Conservation (phyloP, 768 basidiomycete genomes). For the Brasilioporus rufonigricans region DNA sequence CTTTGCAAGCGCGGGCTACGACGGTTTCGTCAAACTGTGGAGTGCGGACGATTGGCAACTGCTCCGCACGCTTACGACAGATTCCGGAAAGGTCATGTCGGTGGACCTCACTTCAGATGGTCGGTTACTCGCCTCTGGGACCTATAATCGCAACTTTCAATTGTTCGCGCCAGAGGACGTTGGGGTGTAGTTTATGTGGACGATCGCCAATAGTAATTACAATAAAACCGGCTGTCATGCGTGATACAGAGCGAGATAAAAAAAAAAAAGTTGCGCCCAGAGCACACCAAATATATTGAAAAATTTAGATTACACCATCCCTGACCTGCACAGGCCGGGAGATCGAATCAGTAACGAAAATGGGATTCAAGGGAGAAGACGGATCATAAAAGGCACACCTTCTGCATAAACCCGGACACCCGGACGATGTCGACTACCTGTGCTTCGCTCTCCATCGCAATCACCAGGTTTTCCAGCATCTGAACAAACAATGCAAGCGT, state of each 20-base stretch:
- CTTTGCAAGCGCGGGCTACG: slow-evolving; percentile 92
- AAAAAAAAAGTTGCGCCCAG: slow-evolving; percentile 7
- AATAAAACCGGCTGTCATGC: slow-evolving; percentile 23
- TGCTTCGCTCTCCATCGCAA: slow-evolving; percentile 86
- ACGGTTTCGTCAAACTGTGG: slow-evolving; percentile 95
- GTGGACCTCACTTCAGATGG: slow-evolving; percentile 88
- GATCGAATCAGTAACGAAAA: slow-evolving; percentile 22
- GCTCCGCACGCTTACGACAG: slow-evolving; percentile 82
- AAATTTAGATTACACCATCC: slow-evolving; percentile 40
- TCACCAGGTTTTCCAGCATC: slow-evolving; percentile 83
- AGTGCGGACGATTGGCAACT: slow-evolving; percentile 98
- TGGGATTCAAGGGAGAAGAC: slow-evolving; percentile 21
- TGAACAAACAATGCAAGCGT: slow-evolving; percentile 33
- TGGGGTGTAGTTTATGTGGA: slow-evolving; percentile 24
- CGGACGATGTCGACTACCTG: slow-evolving; percentile 80
- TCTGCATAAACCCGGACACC: slow-evolving; percentile 90
- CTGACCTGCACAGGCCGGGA: slow-evolving; percentile 31
- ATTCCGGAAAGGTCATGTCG: slow-evolving; percentile 98
- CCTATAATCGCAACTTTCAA: slow-evolving; percentile 94
- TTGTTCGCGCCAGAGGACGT: slow-evolving; percentile 80
- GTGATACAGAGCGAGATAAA: slow-evolving; percentile 33
- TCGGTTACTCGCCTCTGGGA: slow-evolving; percentile 82
- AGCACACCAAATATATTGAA: slow-evolving; percentile 15
- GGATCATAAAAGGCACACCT: slow-evolving; percentile 45
- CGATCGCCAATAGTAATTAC: slow-evolving; percentile 15